These are phyloP conservation scores for Pseudozyma tsukubaensis DNA, from an alignment of 1,284 basidiomycete genomes.

Conservation along the genomic window DNA sequence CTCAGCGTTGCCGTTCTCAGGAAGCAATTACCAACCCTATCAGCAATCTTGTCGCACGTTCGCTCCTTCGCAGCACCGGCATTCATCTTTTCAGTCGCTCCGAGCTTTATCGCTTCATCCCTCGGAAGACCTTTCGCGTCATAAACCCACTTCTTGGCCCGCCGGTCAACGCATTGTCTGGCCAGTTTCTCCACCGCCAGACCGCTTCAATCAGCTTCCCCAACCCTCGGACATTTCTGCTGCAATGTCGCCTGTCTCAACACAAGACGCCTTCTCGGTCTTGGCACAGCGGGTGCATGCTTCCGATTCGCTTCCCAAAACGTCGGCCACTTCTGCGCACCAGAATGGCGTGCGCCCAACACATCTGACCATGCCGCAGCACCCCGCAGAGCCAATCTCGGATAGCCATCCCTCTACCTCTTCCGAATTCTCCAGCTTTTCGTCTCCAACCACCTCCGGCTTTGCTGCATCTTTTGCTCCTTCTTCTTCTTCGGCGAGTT, in stretches of 20 bases:
- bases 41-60: neutral
- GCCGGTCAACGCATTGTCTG: neutral
- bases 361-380: constrained; percentile 13
- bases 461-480: constrained; percentile 14
- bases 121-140: neutral
- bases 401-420: constrained; percentile 8
- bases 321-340: neutral
- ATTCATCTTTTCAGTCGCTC: too few relatives aligned
- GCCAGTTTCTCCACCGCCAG: neutral
- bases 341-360: constrained; percentile 9
- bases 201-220: neutral
- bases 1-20: too few relatives aligned
- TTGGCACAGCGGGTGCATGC: neutral
- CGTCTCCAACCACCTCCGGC: constrained; percentile 15
- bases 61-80: neutral
- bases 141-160: neutral
- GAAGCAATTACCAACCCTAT: too few relatives aligned
- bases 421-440: constrained; percentile 15
- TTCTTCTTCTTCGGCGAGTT: constrained; percentile 4
- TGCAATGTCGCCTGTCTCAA: constrained; percentile 26
- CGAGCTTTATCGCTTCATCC: neutral
- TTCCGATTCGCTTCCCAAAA: too few relatives aligned
- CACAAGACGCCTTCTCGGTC: constrained; percentile 2
- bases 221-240: neutral
- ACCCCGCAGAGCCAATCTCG: neutral